A percentile compares a stretch with the other conserved stretches of the same genome.
phyloP scores from a whole-genome alignment of 805 yeast species.

The Scheffersomyces stipitis region DNA sequence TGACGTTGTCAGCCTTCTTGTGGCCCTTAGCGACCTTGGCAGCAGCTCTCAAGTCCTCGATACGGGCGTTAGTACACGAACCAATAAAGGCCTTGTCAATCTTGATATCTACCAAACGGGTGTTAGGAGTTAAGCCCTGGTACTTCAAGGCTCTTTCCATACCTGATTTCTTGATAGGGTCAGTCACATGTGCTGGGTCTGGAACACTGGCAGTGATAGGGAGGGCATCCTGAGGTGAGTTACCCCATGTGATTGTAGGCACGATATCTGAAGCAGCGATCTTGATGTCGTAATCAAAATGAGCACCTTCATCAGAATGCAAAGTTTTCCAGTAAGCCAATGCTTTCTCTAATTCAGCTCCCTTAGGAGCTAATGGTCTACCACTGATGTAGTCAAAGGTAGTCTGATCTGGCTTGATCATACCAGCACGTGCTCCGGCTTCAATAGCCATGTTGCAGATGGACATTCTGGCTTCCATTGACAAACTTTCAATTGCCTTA shows the following conservation, averaged over 20 bases:
- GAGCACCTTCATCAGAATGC: constrained; percentile 85
- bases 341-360: constrained; percentile 94
- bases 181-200: constrained; percentile 72
- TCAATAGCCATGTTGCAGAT: constrained; percentile 99
- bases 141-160: constrained; percentile 90
- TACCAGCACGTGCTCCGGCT: constrained; percentile 99
- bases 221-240: constrained; percentile 97
- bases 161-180: constrained; percentile 75
- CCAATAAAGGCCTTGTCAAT: constrained; percentile 97
- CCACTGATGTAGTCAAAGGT: constrained; percentile 90
- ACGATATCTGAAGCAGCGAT: constrained; percentile 82
- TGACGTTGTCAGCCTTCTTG: constrained; percentile 78
- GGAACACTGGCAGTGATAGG: constrained; percentile 92
- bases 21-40: constrained; percentile 91
- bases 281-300: constrained; percentile 78
- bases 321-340: constrained; percentile 86
- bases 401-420: constrained; percentile 92
- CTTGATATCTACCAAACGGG: constrained; percentile 69
- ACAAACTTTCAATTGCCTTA: constrained; percentile 81
- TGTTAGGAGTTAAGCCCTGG: constrained; percentile 87
- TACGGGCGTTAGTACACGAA: constrained; percentile 96
- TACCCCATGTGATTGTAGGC: constrained; percentile 99
- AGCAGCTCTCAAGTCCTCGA: constrained; percentile 95
- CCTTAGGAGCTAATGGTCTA: constrained; percentile 92
- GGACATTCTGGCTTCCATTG: constrained; percentile 99